Evolutionary conservation across 768 basidiomycete genomes (phyloP).

Genomic region (Leccinum pellstonianum): DNA sequence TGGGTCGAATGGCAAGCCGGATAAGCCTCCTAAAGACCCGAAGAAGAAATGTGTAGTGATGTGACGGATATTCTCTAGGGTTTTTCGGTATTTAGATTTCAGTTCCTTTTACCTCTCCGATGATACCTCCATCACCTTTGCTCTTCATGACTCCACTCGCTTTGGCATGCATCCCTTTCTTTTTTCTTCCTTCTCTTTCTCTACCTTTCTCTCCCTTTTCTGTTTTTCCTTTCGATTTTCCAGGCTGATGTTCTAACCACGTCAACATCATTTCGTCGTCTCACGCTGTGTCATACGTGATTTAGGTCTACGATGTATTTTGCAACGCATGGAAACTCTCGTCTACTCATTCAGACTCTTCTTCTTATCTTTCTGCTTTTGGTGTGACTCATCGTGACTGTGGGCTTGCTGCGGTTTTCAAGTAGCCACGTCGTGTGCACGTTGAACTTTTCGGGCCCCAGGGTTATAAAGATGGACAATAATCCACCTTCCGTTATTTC

Average conservation of each 20-base stretch:
- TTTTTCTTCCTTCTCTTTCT: constrained; percentile 3
- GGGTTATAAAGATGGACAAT: constrained; percentile 13
- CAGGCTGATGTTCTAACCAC: constrained; percentile 35
- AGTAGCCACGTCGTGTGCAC: constrained; percentile 24
- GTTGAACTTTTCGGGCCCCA: constrained; percentile 2
- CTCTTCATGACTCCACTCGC: constrained; percentile 28
- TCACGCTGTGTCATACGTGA: constrained; percentile 40
- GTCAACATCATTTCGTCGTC: constrained; percentile 34
- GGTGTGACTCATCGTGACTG: constrained; percentile 10
- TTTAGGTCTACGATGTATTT: constrained; percentile 40
- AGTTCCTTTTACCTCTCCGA: constrained; percentile 69
- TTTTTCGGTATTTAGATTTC: constrained; percentile 65
- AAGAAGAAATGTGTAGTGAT: constrained; percentile 73
- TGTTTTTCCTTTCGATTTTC: constrained; percentile 20
- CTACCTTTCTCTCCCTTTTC: constrained; percentile 21
- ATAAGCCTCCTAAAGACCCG: constrained; percentile 44
- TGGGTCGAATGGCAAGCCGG: constrained; percentile 40
- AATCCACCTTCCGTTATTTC: neutral
- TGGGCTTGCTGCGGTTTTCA: constrained; percentile 10
- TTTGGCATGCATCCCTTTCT: constrained; percentile 25
- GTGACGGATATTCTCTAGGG: constrained; percentile 64
- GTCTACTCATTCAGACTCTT: constrained; percentile 16
- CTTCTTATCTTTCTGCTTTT: neutral
- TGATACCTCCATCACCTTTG: constrained; percentile 65
- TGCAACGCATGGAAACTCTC: constrained; percentile 37